Evolutionary conservation across 805 yeast species (phyloP), one percentile per base, ranked within the genome.

Genomic region (Cyberlindnera mrakii): DNA sequence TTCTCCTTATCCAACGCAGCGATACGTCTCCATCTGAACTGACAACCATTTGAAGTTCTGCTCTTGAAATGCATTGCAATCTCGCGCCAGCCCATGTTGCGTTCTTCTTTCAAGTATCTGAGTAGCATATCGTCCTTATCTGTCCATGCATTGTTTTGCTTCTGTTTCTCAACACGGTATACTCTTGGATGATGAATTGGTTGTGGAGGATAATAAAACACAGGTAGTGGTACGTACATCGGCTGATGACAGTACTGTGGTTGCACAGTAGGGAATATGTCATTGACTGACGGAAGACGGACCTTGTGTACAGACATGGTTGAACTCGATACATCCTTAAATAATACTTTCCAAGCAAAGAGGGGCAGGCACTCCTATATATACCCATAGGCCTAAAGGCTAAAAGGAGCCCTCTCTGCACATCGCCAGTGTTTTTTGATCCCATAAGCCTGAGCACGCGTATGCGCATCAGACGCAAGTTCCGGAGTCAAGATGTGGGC

Each of bases 21-120:
- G 15, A 57, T 47, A 46, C 90, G 64, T 55, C 90, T 70, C 89
- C 89, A 82, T 51, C 90, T 71, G 58, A 81, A 81, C 59, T 81
- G 87, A 56, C 88, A 81, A 3, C 87, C 87, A 58, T 81, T 82
- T 31, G 88, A 82, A 8, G 89, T 82, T 51, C 90, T 64, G 57
- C 77, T 78, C 37, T 76, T 73, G 62, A 82, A 82, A 51, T 80
- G 78, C 25, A 75, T 62, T 3, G 86, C 79, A 44, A 82, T 82
- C 49, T 83, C 89, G 60, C 84, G 72, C 90, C 90, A 82, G 2
- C 89, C 89, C 43, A 82, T 65, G 56, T 79, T 80, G 55, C 75
- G 78, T 47, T 72, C 77, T 53, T 83, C 89, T 59, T 82, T 82
- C 52, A 82, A 66, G 50, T 76, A 77, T 39, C 84, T 67, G 43